Conservation (phyloP, 2,329 filamentous ascomycete species). For the Phaeoacremonium minimum region DNA sequence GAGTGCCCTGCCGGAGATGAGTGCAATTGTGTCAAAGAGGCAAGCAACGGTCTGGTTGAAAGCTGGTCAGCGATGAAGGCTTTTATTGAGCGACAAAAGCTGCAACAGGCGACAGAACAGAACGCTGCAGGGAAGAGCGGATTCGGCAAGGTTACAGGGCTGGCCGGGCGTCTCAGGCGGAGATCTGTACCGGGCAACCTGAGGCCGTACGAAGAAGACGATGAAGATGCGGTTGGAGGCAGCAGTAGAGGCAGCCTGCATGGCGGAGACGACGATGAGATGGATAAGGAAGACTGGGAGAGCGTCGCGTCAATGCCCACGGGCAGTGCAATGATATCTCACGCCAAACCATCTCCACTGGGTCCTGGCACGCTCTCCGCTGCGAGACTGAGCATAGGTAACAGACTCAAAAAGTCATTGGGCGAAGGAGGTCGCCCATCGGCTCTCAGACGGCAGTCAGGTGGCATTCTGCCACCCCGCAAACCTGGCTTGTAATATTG, state of each 20-base stretch:
- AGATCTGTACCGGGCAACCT: constrained; percentile 19
- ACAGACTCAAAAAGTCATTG: constrained; percentile 43
- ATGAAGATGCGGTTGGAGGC: constrained; percentile 21
- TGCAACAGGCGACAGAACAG: constrained; percentile 1
- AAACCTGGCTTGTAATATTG: too few relatives aligned
- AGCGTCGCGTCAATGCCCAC: constrained; percentile 20
- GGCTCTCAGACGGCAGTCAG: constrained; percentile 29
- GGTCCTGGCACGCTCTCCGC: constrained; percentile 28
- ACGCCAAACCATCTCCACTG: constrained; percentile 15
- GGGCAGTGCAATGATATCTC: not conserved
- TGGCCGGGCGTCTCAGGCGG: constrained; percentile 14
- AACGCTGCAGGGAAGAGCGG: constrained; percentile 8
- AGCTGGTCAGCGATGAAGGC: constrained; percentile 55
- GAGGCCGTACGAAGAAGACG: constrained; percentile 5
- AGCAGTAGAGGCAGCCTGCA: constrained; percentile 13
- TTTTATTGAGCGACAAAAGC: constrained; percentile 22
- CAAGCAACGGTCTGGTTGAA: constrained; percentile 53
- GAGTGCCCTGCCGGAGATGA: constrained; percentile 62
- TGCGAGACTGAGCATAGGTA: constrained; percentile 45
- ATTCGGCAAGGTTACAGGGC: constrained; percentile 4
- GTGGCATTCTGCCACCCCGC: too few relatives aligned
- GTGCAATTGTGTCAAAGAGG: constrained; percentile 56
- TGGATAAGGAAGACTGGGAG: constrained; percentile 30
- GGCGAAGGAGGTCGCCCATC: constrained; percentile 41
- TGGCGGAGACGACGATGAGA: constrained; percentile 20